Conservation (phyloP, 1,284 basidiomycete species). For the Ceratobasidium sp. region DNA sequence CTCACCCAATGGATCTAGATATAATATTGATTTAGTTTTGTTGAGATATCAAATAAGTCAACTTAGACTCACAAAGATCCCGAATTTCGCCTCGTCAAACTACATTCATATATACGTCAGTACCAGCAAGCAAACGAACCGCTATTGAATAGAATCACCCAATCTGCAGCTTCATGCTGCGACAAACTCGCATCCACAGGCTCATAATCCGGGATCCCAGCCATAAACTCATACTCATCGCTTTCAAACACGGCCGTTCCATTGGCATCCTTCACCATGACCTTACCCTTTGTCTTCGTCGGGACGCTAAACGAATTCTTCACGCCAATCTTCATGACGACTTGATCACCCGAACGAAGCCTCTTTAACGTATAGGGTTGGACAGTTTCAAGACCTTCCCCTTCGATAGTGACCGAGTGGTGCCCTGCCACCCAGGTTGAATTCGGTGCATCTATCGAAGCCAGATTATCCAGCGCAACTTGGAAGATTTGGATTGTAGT, state of each 20-base stretch:
- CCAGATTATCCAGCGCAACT: slow-evolving; percentile 30
- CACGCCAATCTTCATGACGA: slow-evolving; percentile 18
- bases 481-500: slow-evolving; percentile 17
- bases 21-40: not conserved
- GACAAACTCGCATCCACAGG: slow-evolving; percentile 50
- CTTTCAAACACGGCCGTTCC: not conserved
- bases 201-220: slow-evolving; percentile 50
- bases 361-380: slow-evolving; percentile 7
- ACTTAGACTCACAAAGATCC: slow-evolving; percentile 62
- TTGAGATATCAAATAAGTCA: slow-evolving; percentile 8
- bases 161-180: slow-evolving; percentile 63
- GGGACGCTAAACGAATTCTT: slow-evolving; percentile 13
- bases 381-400: slow-evolving; percentile 1
- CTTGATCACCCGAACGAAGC: slow-evolving; percentile 12
- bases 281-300: slow-evolving; percentile 19
- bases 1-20: slow-evolving; percentile 13
- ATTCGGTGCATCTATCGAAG: slow-evolving; percentile 6
- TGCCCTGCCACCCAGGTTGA: slow-evolving; percentile 12
- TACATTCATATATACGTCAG: slow-evolving; percentile 3
- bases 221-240: slow-evolving; percentile 45
- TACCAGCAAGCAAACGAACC: not conserved
- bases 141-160: slow-evolving; percentile 53
- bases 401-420: slow-evolving; percentile 8
- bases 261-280: slow-evolving; percentile 22
- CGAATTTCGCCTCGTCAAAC: slow-evolving; percentile 65